phyloP scores from a whole-genome alignment of 1,284 basidiomycete species.

The Paramarasmius palmivorus region DNA sequence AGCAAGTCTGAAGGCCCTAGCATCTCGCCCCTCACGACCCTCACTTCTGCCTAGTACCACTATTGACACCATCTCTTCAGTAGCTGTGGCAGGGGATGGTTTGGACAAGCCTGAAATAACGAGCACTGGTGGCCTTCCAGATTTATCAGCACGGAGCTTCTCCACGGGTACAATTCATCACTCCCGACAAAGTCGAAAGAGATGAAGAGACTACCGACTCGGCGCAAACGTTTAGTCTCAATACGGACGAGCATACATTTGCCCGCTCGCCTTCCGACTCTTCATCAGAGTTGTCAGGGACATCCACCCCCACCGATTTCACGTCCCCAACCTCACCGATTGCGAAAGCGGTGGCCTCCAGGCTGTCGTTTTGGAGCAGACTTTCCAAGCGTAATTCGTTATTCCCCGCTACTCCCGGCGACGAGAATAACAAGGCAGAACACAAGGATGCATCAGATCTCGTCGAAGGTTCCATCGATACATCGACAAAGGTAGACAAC shows the following conservation, averaged over 20 bases:
- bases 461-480: conserved; percentile 36
- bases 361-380: conserved; percentile 73
- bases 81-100: conserved; percentile 8
- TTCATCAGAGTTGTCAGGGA: conserved; percentile 47
- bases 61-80: conserved; percentile 22
- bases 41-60: conserved; percentile 40
- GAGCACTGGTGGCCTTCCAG: background rate
- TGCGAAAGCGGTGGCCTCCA: conserved; percentile 59
- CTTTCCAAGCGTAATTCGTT: conserved; percentile 43
- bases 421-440: conserved; percentile 3
- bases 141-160: conserved; percentile 15
- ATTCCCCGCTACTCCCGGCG: conserved; percentile 16
- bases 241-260: conserved; percentile 25
- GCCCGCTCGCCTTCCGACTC: conserved; percentile 42
- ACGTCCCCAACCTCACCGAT: conserved; percentile 45
- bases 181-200: conserved; percentile 39
- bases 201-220: conserved; percentile 10
- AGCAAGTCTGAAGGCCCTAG: conserved; percentile 48
- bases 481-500: conserved; percentile 48
- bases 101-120: conserved; percentile 8
- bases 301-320: conserved; percentile 50
- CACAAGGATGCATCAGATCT: conserved; percentile 23
- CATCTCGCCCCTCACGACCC: conserved; percentile 43
- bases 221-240: conserved; percentile 18
- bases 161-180: conserved; percentile 51